A percentile compares a stretch with the other conserved stretches of the same genome.
These are phyloP conservation scores for Paragyromitra xinjiangensis DNA, from an alignment of 495 filamentous ascomycete genomes.

Conservation along the genomic window DNA sequence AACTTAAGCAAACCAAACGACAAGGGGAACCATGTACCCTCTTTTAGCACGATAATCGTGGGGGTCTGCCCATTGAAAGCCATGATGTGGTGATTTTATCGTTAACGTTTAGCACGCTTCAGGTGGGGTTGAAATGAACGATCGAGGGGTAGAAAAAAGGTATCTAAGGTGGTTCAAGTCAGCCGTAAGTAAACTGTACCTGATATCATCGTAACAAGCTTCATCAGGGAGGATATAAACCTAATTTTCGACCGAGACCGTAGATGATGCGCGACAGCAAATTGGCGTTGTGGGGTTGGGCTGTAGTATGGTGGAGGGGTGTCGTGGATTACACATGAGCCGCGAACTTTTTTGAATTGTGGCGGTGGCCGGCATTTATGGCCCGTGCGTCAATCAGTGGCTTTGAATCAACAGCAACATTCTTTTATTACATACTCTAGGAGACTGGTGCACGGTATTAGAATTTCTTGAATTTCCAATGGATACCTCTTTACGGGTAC, in stretches of 20 bases:
- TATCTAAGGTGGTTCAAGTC: constrained; percentile 15
- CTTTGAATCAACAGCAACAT: background rate
- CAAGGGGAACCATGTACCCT: constrained; percentile 70
- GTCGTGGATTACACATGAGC: constrained; percentile 42
- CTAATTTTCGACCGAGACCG: constrained; percentile 34
- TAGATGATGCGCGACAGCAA: constrained; percentile 37
- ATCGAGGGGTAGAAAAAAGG: constrained; percentile 29
- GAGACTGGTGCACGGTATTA: background rate
- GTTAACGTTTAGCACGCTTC: constrained; percentile 12
- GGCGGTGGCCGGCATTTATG: constrained; percentile 33
- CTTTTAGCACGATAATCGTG: constrained; percentile 97
- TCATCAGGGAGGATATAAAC: constrained; percentile 2
- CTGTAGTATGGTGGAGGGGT: constrained; percentile 37
- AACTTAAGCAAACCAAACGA: constrained; percentile 39
- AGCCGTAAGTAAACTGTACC: constrained; percentile 29
- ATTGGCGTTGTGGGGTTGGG: constrained; percentile 44
- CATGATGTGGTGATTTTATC: constrained; percentile 65
- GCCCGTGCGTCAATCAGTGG: constrained; percentile 10
- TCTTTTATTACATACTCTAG: background rate
- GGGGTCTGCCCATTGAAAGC: constrained; percentile 98
- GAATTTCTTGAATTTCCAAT: background rate
- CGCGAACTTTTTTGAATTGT: constrained; percentile 51
- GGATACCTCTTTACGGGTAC: background rate
- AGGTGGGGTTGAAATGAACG: constrained; percentile 46
- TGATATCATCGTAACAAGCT: constrained; percentile 1